phyloP scores from a whole-genome alignment of 2,329 filamentous ascomycete genomes.

The Cercospora berteroae region DNA sequence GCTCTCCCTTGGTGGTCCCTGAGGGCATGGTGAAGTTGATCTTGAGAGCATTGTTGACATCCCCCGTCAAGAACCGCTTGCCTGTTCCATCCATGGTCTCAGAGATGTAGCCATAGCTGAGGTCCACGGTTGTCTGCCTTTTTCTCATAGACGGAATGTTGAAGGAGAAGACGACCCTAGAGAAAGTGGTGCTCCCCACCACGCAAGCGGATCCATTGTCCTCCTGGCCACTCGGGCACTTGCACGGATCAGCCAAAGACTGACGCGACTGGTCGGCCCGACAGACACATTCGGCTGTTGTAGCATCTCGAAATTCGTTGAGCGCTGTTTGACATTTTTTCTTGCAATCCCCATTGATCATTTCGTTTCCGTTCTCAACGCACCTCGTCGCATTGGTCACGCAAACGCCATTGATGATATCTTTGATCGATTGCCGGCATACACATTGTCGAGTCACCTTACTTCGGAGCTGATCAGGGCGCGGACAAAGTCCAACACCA shows the following conservation, averaged over 20 bases:
- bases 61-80: background rate
- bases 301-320: background rate
- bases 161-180: background rate
- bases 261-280: background rate
- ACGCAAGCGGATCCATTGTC: background rate
- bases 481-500: too few species aligned
- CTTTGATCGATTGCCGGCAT: too few species aligned
- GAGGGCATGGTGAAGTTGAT: background rate
- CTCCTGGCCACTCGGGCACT: background rate
- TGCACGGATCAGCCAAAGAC: background rate
- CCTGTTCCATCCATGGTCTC: background rate
- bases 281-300: background rate
- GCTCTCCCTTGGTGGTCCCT: background rate
- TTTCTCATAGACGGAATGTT: background rate
- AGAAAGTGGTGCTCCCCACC: background rate
- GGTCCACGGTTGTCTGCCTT: background rate
- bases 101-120: background rate
- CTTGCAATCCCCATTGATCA: too few species aligned
- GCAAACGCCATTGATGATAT: too few species aligned
- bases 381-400: too few species aligned
- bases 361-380: too few species aligned
- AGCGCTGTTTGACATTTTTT: background rate
- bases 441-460: too few species aligned
- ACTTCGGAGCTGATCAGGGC: too few species aligned
- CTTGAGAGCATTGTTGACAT: background rate